phyloP scores from a whole-genome alignment of 208 protist species.

The Polymyxa betae region DNA sequence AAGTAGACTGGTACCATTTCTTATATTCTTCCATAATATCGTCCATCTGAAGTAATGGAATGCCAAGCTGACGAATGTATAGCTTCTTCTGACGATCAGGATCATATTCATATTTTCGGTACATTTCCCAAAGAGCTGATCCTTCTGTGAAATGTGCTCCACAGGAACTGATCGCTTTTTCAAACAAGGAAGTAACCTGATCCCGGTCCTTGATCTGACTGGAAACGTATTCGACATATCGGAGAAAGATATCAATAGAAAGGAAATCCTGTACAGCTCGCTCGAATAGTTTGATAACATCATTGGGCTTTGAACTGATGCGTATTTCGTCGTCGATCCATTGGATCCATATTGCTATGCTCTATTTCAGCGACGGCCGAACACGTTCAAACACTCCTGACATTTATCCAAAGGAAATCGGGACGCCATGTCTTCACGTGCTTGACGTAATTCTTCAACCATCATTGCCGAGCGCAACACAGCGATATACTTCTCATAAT shows the following conservation, averaged over 20 bases:
- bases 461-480: not conserved
- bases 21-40: not conserved
- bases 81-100: constrained; percentile 20
- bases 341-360: not conserved
- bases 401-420: not conserved
- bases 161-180: not conserved
- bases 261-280: not conserved
- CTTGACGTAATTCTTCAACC: not conserved
- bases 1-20: not conserved
- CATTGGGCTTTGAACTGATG: not conserved
- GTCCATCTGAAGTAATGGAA: not conserved
- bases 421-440: not conserved
- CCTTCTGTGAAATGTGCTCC: constrained; percentile 40
- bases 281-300: not conserved
- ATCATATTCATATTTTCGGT: not conserved
- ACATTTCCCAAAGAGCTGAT: not conserved
- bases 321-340: constrained; percentile 43
- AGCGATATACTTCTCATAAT: constrained; percentile 3
- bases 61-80: constrained; percentile 20
- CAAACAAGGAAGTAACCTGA: not conserved
- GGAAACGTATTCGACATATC: not conserved
- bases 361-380: not conserved
- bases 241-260: not conserved
- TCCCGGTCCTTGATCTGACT: not conserved
- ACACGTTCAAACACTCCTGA: not conserved